Conservation (phyloP, 2,329 filamentous ascomycete genomes). For the Penicillium griseofulvum region DNA sequence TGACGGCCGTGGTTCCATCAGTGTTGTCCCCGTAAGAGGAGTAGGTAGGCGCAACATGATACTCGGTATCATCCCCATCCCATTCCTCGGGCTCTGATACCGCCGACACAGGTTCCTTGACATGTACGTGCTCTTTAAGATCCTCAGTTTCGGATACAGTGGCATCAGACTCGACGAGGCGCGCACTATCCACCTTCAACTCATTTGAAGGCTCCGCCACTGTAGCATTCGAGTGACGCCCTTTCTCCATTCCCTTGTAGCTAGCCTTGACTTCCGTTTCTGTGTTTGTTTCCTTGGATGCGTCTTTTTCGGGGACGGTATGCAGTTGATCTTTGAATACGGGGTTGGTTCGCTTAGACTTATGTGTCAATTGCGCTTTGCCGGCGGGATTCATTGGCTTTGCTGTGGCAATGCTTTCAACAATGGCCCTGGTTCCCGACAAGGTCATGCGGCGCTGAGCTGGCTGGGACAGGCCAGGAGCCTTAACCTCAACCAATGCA, state of each 20-base stretch:
- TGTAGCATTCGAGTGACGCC: neutral
- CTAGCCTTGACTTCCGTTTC: constrained; percentile 8
- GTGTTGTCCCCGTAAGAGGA: constrained; percentile 74
- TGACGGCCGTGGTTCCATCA: constrained; percentile 61
- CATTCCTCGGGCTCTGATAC: constrained; percentile 64
- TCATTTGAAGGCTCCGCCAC: constrained; percentile 7
- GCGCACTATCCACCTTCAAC: neutral
- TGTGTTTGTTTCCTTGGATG: constrained; percentile 31
- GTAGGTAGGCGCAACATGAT: constrained; percentile 74
- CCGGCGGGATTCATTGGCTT: constrained; percentile 34
- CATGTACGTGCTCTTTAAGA: constrained; percentile 2
- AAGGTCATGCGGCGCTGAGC: constrained; percentile 58
- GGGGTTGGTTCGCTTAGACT: constrained; percentile 51
- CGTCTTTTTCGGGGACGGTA: constrained; percentile 33
- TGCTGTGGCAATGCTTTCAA: constrained; percentile 33
- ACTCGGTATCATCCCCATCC: constrained; percentile 71
- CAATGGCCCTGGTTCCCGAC: constrained; percentile 38
- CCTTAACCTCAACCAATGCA: constrained; percentile 31
- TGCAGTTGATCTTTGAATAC: constrained; percentile 54
- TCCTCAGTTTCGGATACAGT: constrained; percentile 17
- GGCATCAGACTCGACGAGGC: constrained; percentile 19
- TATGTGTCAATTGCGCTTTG: constrained; percentile 31
- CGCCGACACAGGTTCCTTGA: constrained; percentile 24
- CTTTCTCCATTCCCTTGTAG: constrained; percentile 11
- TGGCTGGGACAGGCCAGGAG: constrained; percentile 47